A percentile compares a stretch with the other conserved stretches of the same genome.
These are phyloP conservation scores for Aureobasidium sp. DNA, from an alignment of 2,329 filamentous ascomycete species.

Conservation along the genomic window DNA sequence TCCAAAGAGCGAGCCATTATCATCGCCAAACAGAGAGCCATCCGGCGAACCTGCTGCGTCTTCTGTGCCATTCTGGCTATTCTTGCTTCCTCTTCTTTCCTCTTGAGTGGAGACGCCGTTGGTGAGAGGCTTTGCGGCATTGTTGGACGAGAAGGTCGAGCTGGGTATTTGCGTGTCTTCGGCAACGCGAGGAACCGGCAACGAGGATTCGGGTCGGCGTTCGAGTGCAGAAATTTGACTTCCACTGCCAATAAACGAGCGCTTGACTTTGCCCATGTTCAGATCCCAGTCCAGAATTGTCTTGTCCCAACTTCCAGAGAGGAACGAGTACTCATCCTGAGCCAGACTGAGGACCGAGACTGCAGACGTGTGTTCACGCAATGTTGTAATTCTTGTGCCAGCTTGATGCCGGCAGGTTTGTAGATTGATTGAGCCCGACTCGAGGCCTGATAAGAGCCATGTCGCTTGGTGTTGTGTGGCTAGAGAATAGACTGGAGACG, in stretches of 20 bases:
- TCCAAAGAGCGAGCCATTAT: constrained; percentile 81
- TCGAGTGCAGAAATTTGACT: constrained; percentile 92
- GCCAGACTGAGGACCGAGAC: constrained; percentile 88
- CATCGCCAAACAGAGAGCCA: constrained; percentile 88
- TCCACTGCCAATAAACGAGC: constrained; percentile 80
- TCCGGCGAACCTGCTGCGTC: constrained; percentile 72
- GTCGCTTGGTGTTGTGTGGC: constrained; percentile 91
- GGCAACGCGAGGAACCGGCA: constrained; percentile 80
- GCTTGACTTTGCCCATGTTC: constrained; percentile 81
- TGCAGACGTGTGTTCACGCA: constrained; percentile 89
- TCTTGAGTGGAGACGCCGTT: constrained; percentile 39
- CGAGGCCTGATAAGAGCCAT: constrained; percentile 91
- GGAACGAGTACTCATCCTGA: constrained; percentile 84
- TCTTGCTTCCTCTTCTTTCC: constrained; percentile 30
- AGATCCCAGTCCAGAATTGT: constrained; percentile 95
- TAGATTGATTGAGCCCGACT: constrained; percentile 92
- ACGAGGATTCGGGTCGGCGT: constrained; percentile 78
- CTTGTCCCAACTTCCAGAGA: constrained; percentile 98
- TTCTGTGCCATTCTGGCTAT: constrained; percentile 50
- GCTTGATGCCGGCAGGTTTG: constrained; percentile 96
- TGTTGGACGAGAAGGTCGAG: constrained; percentile 82
- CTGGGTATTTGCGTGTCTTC: constrained; percentile 60
- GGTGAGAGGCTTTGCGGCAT: constrained; percentile 60
- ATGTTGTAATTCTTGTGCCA: constrained; percentile 84
- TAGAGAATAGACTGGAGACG: constrained; percentile 93